These are phyloP conservation scores for Boletus barrowsii DNA, from an alignment of 768 basidiomycete species.

Conservation along the genomic window DNA sequence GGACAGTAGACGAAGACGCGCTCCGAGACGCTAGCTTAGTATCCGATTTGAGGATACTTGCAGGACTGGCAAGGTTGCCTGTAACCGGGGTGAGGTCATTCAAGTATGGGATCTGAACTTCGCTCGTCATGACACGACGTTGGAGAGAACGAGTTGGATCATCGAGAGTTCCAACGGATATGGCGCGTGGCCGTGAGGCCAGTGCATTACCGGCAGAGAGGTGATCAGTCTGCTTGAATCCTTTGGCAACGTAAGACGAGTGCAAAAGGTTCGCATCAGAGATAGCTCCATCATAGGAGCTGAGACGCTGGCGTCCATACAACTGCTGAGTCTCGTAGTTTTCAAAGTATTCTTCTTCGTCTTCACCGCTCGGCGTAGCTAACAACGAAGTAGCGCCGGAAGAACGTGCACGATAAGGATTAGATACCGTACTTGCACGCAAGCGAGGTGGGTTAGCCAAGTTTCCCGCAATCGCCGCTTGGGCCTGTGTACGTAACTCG, in stretches of 20 bases:
- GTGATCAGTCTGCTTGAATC: constrained; percentile 73
- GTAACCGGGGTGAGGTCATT: constrained; percentile 47
- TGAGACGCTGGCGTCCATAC: constrained; percentile 56
- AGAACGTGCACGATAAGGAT: constrained; percentile 77
- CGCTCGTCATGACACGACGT: constrained; percentile 58
- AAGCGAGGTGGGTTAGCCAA: constrained; percentile 75
- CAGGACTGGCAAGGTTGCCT: constrained; percentile 33
- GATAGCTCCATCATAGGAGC: constrained; percentile 55
- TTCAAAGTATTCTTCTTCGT: constrained; percentile 76
- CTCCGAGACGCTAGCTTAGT: constrained; percentile 47
- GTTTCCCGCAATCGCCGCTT: constrained; percentile 85
- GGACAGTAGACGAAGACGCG: constrained; percentile 49
- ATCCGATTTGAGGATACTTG: constrained; percentile 59
- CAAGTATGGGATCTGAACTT: constrained; percentile 53
- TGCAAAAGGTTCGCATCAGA: constrained; percentile 52
- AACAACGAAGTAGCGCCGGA: constrained; percentile 59
- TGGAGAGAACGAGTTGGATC: constrained; percentile 71
- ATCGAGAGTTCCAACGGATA: constrained; percentile 85
- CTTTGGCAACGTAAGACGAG: constrained; percentile 63
- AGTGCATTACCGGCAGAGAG: constrained; percentile 45
- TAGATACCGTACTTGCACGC: constrained; percentile 90
- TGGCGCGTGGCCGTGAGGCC: constrained; percentile 66
- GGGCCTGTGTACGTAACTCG: constrained; percentile 85
- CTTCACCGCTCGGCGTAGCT: constrained; percentile 57
- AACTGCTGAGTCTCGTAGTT: constrained; percentile 43